phyloP scores from a whole-genome alignment of 352 stramenopile genomes.

The Lagenidium giganteum region DNA sequence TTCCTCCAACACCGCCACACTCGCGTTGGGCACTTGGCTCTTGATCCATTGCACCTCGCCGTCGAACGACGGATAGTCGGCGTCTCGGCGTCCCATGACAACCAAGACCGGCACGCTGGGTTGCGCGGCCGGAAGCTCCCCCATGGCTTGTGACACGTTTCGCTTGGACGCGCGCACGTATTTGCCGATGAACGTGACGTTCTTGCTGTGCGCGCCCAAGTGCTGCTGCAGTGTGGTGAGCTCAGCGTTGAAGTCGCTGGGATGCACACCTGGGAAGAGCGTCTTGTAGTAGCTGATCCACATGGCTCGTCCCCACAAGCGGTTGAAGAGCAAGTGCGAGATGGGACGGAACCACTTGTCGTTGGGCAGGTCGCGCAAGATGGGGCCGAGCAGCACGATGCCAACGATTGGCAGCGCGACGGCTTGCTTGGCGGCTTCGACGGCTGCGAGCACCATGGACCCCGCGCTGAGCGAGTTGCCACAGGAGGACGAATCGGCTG shows the following conservation, averaged over 20 bases:
- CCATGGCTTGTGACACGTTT: slow-evolving; percentile 16
- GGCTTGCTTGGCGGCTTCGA: slow-evolving; percentile 7
- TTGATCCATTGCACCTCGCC: slow-evolving; percentile 27
- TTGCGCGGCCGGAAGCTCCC: background rate
- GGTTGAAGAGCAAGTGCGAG: slow-evolving; percentile 25
- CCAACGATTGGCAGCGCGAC: slow-evolving; percentile 7
- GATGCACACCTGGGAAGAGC: slow-evolving; percentile 19
- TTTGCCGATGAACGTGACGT: slow-evolving; percentile 20
- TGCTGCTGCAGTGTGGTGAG: slow-evolving; percentile 18
- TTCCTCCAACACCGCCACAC: slow-evolving; percentile 13
- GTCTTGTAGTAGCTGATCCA: slow-evolving; percentile 38
- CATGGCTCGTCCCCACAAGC: slow-evolving; percentile 19
- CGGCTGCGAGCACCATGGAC: slow-evolving; percentile 29
- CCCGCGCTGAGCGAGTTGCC: slow-evolving; percentile 33
- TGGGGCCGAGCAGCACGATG: slow-evolving; percentile 26
- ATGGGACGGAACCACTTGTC: slow-evolving; percentile 25
- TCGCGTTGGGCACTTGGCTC: slow-evolving; percentile 13
- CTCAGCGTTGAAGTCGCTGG: slow-evolving; percentile 22
- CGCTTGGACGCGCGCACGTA: slow-evolving; percentile 21
- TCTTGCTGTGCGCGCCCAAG: slow-evolving; percentile 9
- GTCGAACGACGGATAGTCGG: slow-evolving; percentile 26
- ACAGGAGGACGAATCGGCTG: slow-evolving; percentile 25
- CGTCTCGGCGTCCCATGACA: slow-evolving; percentile 31
- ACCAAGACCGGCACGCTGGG: slow-evolving; percentile 18
- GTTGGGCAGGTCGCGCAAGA: slow-evolving; percentile 24